Conservation (phyloP, 768 basidiomycete genomes). For the Leucosporidium yakuticum region DNA sequence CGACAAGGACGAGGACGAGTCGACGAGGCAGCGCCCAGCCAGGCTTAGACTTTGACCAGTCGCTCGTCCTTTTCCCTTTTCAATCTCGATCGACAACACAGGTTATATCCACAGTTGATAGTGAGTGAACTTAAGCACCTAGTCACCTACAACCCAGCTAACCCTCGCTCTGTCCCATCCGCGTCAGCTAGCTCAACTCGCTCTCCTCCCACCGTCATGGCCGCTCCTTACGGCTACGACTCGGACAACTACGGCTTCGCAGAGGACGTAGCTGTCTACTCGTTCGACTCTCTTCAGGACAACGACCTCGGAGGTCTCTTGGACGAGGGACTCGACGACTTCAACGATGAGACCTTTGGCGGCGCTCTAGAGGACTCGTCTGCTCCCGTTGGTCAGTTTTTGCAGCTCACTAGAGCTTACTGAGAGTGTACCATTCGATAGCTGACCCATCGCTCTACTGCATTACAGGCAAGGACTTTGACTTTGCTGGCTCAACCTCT, state of each 20-base stretch:
- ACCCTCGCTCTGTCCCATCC: neutral
- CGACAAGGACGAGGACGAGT: no score
- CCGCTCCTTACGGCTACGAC: neutral
- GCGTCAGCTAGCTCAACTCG: neutral
- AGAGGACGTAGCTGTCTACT: constrained; percentile 83
- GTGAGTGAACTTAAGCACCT: neutral
- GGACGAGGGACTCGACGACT: constrained; percentile 81
- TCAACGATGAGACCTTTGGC: constrained; percentile 98
- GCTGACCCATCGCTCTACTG: constrained; percentile 22
- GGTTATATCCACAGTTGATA: neutral
- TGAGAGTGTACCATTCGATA: neutral
- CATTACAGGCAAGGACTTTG: constrained; percentile 74
- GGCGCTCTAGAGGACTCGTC: constrained; percentile 47
- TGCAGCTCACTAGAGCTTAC: neutral
- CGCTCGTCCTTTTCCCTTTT: no score
- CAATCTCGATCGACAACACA: neutral
- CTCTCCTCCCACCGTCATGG: neutral
- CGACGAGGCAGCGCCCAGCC: no score
- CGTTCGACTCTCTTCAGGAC: constrained; percentile 81
- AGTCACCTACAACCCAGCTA: neutral
- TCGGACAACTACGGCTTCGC: neutral
- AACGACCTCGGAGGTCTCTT: constrained; percentile 72
- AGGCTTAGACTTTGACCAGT: no score
- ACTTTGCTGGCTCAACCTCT: constrained; percentile 56
- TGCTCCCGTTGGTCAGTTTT: constrained; percentile 56